phyloP scores from a whole-genome alignment of 106 monocot genomes.

The Agapanthus africanus region DNA sequence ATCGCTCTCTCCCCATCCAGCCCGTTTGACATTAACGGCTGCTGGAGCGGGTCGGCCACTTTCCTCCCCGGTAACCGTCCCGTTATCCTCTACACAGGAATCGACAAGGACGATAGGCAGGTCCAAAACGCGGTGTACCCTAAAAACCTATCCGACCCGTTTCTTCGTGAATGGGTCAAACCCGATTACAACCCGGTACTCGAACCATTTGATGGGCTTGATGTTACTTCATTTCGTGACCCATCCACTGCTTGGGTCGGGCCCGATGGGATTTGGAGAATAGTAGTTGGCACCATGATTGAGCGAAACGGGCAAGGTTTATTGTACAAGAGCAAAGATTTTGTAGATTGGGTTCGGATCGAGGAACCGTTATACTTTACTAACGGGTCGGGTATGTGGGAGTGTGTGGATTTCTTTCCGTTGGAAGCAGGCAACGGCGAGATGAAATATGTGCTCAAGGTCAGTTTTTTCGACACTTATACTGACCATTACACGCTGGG shows the following conservation, averaged over 20 bases:
- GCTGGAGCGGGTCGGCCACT: conserved; percentile 52
- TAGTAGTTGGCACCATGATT: conserved; percentile 9
- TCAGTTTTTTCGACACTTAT: conserved; percentile 9
- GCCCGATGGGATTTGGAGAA: conserved; percentile 27
- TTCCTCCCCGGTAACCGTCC: conserved; percentile 33
- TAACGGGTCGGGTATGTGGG: conserved; percentile 12
- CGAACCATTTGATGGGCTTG: not conserved
- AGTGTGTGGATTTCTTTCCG: conserved; percentile 11
- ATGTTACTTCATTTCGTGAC: conserved; percentile 16
- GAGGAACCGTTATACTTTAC: conserved; percentile 7
- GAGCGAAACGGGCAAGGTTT: conserved; percentile 5
- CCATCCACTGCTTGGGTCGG: conserved; percentile 23
- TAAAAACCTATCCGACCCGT: conserved; percentile 43
- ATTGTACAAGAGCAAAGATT: conserved; percentile 23
- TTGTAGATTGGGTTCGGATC: conserved; percentile 18
- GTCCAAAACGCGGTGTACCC: conserved; percentile 48
- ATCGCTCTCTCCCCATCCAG: conserved; percentile 25
- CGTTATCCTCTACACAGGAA: conserved; percentile 51
- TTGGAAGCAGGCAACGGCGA: not conserved
- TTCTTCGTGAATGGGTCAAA: conserved; percentile 39
- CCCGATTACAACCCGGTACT: conserved; percentile 33
- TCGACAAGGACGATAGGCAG: conserved; percentile 10
- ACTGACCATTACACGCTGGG: conserved; percentile 29
- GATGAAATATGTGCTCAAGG: conserved; percentile 17
- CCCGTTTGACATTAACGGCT: conserved; percentile 44